Percentiles rank a stretch among this genome's conserved stretches.
These are phyloP conservation scores for Polygonum maritimum DNA, from an alignment of 148 eudicot species.

Conservation along the genomic window DNA sequence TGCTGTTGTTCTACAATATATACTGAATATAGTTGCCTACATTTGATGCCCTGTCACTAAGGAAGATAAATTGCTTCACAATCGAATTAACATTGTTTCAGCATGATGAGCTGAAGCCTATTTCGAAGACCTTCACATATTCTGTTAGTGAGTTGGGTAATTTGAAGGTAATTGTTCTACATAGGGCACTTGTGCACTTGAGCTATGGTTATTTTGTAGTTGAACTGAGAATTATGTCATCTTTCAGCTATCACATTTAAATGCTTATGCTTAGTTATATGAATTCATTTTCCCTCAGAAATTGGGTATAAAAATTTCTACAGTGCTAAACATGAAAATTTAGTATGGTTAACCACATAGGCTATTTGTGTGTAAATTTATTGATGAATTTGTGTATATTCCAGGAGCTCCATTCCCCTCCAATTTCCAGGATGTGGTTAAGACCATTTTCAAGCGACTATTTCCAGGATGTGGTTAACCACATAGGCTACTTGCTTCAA, in stretches of 20 bases:
- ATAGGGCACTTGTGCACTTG: constrained; percentile 7
- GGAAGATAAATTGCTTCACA: constrained; percentile 1
- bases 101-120: constrained; percentile 98
- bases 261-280: neutral
- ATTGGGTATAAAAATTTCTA: constrained; percentile 17
- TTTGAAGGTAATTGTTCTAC: constrained; percentile 43
- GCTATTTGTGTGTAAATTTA: neutral
- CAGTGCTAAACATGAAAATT: neutral
- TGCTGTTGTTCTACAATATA: neutral
- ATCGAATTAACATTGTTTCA: constrained; percentile 22
- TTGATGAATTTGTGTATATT: constrained; percentile 2
- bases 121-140: constrained; percentile 68
- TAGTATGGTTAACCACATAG: neutral
- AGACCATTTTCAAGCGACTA: constrained; percentile 33
- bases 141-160: constrained; percentile 92
- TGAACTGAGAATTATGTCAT: constrained; percentile 13
- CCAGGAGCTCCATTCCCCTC: constrained; percentile 36
- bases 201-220: constrained; percentile 1
- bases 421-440: constrained; percentile 34
- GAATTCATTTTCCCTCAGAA: constrained; percentile 34
- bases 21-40: neutral
- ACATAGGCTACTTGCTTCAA: constrained; percentile 41
- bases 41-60: neutral
- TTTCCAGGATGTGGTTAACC: constrained; percentile 41
- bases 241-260: constrained; percentile 34